Base-by-base conservation (phyloP, 2,329 filamentous ascomycete genomes). In the Tolypocladium pustulatum region DNA sequence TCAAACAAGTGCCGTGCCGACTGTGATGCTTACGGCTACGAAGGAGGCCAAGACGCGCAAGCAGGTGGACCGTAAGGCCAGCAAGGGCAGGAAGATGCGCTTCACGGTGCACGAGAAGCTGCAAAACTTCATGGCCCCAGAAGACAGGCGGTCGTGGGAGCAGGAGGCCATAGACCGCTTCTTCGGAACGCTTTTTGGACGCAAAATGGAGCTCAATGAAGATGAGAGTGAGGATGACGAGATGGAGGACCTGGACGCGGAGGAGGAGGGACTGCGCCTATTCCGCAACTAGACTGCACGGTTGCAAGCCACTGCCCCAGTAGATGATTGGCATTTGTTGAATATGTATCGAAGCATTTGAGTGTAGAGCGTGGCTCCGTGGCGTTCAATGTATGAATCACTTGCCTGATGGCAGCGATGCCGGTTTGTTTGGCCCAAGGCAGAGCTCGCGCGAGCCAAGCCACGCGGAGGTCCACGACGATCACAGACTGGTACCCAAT, bases 71-170 rank as follows among this genome's bases (percentile, higher is more conserved):
- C 92, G 92, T 25, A 94, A 92, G 71, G 94, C 94, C 0, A 96
- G 90, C 71, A 97, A 97, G 75, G 94, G 94, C 7, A 81, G 94
- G 55, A 97, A 97, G 77, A 83, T 99, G 81, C 82, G 91, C 43
- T 99, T 93, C 74, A 94, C 90, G 20, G 91, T 97, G 53, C 92
- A 97, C 69, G 93, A 97, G 77, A 97, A 97, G 78, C 74, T 99
- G 68, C 90, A 96, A 76, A 97, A 97, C 72, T 97, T 97, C 69
- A 97, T 97, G 91, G 92, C 92, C 13, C 87, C 91, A 0, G 91
- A 97, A 71, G 89, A 96, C 70, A 80, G 90, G 57, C 81, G 88
- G 4, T 74, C 72, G 20, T 99, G 94, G 94, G 89, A 90, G 61
- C 85, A 88, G 64, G 81, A 84, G 60, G 91, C 92, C 58, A 84